Evolutionary conservation across 2,329 filamentous ascomycete species (phyloP), one percentile per base, ranked within the genome.

Genomic region (Phialemoniopsis sp.): DNA sequence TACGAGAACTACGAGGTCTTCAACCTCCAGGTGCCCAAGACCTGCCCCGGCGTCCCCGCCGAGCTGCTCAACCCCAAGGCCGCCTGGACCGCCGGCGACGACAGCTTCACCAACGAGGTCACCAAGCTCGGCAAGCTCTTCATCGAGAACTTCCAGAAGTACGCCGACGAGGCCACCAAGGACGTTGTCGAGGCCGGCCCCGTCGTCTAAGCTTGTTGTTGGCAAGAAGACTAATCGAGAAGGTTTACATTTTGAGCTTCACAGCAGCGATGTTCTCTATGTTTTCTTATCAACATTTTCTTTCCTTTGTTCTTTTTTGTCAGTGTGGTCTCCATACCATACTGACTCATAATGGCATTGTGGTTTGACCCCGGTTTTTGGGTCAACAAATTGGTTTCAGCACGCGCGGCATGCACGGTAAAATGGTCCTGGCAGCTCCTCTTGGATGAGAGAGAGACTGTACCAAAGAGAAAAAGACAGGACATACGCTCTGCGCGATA

Each of bases 91-190:
- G 83, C 83, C 30, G 85, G 88, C 34, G 72, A 76, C 37, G 82
- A 88, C 13, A 85, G 84, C 70, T 97, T 97, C 80, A 78, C 82
- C 58, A 73, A 73, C 38, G 91, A 96, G 67, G 91, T 97, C 33
- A 84, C 76, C 64, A 97, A 96, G 78, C 82, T 98, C 29, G 93
- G 84, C 55, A 73, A 69, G 48, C 79, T 97, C 47, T 98, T 98
- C 77, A 80, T 84, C 58, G 88, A 96, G 70, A 98, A 98, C 80
- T 98, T 98, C 72, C 82, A 89, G 74, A 95, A 96, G 77, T 96
- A 95, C 72, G 76, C 83, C 56, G 82, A 82, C 53, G 81, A 95
- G 66, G 89, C 89, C 18, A 90, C 87, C 26, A 73, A 78, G 52
- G 87, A 91, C 29, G 87, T 90, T 36, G 80, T 87, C 66, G 81